Conservation (phyloP, 441 rosid species). For the Gossypium gossypioides region DNA sequence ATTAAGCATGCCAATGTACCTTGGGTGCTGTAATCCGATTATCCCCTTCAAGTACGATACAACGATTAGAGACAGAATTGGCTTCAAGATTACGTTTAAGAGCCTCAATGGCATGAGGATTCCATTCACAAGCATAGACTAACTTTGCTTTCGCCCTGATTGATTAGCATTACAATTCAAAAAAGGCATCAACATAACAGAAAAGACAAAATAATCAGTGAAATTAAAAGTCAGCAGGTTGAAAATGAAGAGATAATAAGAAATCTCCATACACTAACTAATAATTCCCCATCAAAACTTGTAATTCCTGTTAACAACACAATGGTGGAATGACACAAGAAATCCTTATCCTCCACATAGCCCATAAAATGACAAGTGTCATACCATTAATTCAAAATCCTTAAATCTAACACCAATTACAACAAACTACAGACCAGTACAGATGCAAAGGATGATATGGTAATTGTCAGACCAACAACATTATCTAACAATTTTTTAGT, state of each 20-base stretch:
- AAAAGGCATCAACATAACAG: not conserved
- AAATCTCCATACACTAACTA: not conserved
- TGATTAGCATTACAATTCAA: constrained; percentile 9
- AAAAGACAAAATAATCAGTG: not conserved
- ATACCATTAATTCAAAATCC: not conserved
- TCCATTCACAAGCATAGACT: constrained; percentile 96
- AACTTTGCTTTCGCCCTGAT: constrained; percentile 75
- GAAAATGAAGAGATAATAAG: not conserved
- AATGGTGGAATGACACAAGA: not conserved
- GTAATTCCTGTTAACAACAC: not conserved
- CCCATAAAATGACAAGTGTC: not conserved
- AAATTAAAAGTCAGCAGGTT: not conserved
- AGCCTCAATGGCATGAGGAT: constrained; percentile 79
- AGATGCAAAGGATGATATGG: not conserved
- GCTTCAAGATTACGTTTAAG: constrained; percentile 54
- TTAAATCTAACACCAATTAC: not conserved
- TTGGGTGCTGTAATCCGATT: constrained; percentile 61
- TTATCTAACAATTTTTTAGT: not conserved
- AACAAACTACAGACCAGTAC: not conserved
- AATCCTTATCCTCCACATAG: not conserved
- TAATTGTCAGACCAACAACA: not conserved
- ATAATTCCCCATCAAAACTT: not conserved
- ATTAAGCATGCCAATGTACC: constrained; percentile 28
- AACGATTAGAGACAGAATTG: constrained; percentile 65
- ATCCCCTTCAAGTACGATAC: constrained; percentile 81